Conservation (phyloP, 148 eudicot species). For the Rhododendron molle region DNA sequence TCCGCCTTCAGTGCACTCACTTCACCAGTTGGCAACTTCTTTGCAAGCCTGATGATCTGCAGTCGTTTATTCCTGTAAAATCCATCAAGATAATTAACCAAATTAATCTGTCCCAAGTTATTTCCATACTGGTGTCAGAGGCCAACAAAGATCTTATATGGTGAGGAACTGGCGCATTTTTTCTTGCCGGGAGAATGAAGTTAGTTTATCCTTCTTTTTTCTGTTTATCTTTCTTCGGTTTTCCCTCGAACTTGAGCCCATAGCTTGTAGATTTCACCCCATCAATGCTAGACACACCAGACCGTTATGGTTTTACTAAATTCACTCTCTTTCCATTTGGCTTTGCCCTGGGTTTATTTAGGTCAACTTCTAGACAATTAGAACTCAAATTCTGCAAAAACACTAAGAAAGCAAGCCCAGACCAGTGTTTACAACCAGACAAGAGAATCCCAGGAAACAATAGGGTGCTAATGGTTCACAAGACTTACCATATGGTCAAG, state of each 20-base stretch:
- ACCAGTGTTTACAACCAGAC: background rate
- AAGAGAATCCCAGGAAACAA: background rate
- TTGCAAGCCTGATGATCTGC: constrained; percentile 70
- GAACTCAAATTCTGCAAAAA: background rate
- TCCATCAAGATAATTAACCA: background rate
- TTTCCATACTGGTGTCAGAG: background rate
- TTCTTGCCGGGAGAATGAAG: background rate
- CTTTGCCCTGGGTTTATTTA: background rate
- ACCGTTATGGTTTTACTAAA: background rate
- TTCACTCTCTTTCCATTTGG: background rate
- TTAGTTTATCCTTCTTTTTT: background rate
- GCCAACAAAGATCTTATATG: background rate
- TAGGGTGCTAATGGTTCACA: constrained; percentile 5
- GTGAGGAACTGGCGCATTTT: background rate
- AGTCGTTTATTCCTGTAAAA: background rate
- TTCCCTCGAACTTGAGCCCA: background rate
- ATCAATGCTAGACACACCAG: background rate
- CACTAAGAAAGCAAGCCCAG: background rate
- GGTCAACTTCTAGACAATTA: background rate
- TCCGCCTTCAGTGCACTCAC: constrained; percentile 39
- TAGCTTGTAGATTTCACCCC: background rate
- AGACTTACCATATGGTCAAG: constrained; percentile 58
- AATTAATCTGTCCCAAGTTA: background rate
- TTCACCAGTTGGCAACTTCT: constrained; percentile 81
- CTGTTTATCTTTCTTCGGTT: background rate